A percentile compares a stretch with the other conserved stretches of the same genome.
Evolutionary conservation across 2,329 filamentous ascomycete genomes (phyloP).

Genomic region (Calonectria henricotiae): DNA sequence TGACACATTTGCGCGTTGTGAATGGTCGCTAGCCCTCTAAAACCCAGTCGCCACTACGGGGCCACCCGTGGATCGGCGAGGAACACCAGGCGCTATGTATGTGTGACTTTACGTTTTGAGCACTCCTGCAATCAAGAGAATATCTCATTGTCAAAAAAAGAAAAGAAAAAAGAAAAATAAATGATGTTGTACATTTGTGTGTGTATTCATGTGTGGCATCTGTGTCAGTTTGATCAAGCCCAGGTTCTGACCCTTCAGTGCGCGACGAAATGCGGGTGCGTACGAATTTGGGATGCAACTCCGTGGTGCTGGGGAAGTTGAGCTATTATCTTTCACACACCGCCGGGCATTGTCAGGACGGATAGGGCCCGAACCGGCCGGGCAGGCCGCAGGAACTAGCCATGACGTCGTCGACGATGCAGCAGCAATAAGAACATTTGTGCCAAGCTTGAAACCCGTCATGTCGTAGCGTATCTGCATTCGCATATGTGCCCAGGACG

Average conservation of each 20-base stretch:
- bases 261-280: slow-evolving; percentile 7
- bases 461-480: slow-evolving; percentile 2
- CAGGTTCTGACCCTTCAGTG: neutral
- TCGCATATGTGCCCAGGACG: slow-evolving; percentile 4
- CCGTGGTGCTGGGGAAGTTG: slow-evolving; percentile 9
- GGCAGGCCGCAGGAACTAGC: neutral
- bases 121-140: neutral
- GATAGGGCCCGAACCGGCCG: neutral
- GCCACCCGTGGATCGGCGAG: slow-evolving; percentile 24
- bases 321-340: slow-evolving; percentile 20
- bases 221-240: neutral
- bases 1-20: neutral
- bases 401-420: neutral
- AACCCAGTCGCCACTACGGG: slow-evolving; percentile 11
- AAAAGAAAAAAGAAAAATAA: neutral
- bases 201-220: neutral
- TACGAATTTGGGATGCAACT: slow-evolving; percentile 28
- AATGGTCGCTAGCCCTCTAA: neutral
- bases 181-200: neutral
- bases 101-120: neutral
- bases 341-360: slow-evolving; percentile 27
- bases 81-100: neutral
- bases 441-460: neutral
- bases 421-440: neutral
- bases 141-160: neutral